These are phyloP conservation scores for Gardenia jasminoides DNA, from an alignment of 257 asterid genomes.

Conservation along the genomic window DNA sequence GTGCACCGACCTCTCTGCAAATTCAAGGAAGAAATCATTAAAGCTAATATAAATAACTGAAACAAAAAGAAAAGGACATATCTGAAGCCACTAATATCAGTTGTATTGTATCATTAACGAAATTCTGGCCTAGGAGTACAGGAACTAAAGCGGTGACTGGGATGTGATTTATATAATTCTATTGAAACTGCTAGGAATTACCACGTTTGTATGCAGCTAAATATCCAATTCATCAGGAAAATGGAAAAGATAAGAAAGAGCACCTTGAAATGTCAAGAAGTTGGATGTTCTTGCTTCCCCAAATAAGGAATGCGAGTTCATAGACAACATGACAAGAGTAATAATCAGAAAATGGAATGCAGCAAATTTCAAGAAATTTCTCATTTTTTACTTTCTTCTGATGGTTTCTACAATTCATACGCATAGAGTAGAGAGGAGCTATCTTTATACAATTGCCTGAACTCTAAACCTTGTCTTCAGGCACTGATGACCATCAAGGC, in stretches of 20 bases:
- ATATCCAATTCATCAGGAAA: background rate
- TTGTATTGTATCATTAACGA: background rate
- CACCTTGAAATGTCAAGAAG: slow-evolving; percentile 6
- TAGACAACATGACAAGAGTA: background rate
- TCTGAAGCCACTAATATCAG: background rate
- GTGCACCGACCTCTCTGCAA: background rate
- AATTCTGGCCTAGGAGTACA: background rate
- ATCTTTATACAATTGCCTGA: background rate
- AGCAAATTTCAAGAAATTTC: background rate
- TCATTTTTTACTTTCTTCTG: background rate
- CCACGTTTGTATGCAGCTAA: background rate
- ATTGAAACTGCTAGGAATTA: background rate
- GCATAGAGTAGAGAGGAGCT: background rate
- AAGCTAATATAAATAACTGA: background rate
- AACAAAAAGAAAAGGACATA: background rate
- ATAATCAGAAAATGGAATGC: background rate
- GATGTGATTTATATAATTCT: too few species aligned
- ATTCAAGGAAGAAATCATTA: background rate
- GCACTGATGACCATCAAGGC: background rate
- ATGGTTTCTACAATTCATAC: background rate
- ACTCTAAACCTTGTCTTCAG: background rate
- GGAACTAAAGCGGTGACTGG: background rate
- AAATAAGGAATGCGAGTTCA: background rate
- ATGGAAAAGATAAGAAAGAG: background rate
- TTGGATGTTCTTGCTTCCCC: slow-evolving; percentile 4